Percentiles rank a stretch among this genome's conserved stretches.
Conservation (phyloP, 2,329 filamentous ascomycete species). For the Davidsoniella neocaledoniae region DNA sequence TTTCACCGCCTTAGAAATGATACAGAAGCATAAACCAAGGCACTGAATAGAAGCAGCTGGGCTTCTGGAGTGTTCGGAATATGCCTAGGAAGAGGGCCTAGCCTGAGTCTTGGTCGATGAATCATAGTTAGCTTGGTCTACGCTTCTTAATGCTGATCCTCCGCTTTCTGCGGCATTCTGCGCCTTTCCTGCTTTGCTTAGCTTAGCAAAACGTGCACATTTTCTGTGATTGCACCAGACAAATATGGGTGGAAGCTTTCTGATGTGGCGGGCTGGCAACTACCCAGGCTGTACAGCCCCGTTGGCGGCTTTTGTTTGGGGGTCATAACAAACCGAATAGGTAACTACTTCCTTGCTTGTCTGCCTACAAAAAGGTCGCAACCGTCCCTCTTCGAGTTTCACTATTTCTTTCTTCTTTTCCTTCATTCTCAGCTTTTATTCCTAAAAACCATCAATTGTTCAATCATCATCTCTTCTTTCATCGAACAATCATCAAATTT, state of each 20-base stretch:
- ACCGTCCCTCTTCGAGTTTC: conserved; percentile 15
- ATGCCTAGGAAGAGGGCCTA: no score
- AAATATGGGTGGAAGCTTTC: no score
- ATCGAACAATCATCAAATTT: conserved; percentile 8
- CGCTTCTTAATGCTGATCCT: no score
- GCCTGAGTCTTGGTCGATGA: not conserved
- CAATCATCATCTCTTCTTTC: conserved; percentile 9
- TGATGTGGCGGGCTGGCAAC: no score
- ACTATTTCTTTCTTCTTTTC: conserved; percentile 10
- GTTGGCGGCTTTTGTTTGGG: not conserved
- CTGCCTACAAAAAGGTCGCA: conserved; percentile 18
- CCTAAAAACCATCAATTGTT: conserved; percentile 5
- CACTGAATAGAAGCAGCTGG: no score
- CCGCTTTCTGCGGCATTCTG: no score
- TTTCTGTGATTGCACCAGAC: no score
- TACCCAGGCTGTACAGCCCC: not conserved
- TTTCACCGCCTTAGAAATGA: no score
- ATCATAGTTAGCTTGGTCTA: not conserved
- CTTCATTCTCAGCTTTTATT: conserved; percentile 12
- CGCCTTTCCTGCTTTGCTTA: not conserved
- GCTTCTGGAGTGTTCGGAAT: no score
- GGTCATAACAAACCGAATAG: not conserved
- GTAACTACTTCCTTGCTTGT: conserved; percentile 14
- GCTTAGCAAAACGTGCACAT: no score
- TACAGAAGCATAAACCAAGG: no score